Evolutionary conservation across 768 basidiomycete species (phyloP).

Genomic region (Imleria badia): DNA sequence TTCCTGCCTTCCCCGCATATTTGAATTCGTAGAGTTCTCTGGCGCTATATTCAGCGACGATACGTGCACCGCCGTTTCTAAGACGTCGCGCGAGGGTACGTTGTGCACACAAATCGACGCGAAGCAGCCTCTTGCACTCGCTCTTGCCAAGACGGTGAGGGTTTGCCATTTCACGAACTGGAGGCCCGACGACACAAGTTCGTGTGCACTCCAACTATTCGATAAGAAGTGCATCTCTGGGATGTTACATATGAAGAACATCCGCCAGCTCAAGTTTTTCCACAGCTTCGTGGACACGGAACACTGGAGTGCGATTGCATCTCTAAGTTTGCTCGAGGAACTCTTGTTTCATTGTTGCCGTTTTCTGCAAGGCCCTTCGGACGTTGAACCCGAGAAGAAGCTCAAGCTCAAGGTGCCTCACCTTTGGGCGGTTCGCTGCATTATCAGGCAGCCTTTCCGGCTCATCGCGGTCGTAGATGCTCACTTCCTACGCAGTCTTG

Average conservation of each 20-base stretch:
- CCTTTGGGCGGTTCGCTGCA: slow-evolving; percentile 4
- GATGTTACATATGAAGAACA: slow-evolving; percentile 18
- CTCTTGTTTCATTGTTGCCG: slow-evolving; percentile 9
- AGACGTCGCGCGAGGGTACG: background rate
- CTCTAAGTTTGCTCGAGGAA: slow-evolving; percentile 13
- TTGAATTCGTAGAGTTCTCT: slow-evolving; percentile 29
- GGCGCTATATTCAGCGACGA: slow-evolving; percentile 19
- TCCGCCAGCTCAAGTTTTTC: slow-evolving; percentile 15
- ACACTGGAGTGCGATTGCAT: slow-evolving; percentile 17
- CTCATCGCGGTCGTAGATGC: background rate
- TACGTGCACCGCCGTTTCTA: background rate
- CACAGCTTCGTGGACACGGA: slow-evolving; percentile 5
- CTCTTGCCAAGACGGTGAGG: slow-evolving; percentile 33
- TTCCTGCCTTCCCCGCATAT: slow-evolving; percentile 40
- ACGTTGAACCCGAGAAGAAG: background rate
- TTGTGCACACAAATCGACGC: slow-evolving; percentile 32
- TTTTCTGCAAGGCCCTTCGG: background rate
- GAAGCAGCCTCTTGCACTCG: slow-evolving; percentile 26
- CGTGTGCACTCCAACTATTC: slow-evolving; percentile 4
- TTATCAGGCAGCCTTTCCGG: fast-evolving
- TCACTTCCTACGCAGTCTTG: background rate
- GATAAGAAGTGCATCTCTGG: background rate
- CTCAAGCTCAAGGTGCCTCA: slow-evolving; percentile 5
- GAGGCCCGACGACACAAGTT: background rate
- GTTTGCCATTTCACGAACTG: slow-evolving; percentile 13